Conservation (phyloP, 106 monocot species). For the Dendrobium huoshanense region DNA sequence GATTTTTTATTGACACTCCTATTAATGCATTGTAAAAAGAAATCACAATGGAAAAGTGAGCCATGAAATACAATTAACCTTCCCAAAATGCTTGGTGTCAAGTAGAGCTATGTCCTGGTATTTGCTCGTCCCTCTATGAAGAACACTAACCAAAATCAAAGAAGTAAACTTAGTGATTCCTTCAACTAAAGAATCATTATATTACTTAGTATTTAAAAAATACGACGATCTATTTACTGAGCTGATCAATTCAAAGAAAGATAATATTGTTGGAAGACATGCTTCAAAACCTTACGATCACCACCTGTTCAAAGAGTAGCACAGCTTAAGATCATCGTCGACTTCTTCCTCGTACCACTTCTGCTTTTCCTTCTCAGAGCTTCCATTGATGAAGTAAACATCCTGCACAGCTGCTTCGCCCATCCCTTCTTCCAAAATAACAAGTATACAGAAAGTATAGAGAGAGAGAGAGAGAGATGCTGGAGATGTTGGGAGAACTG, state of each 20-base stretch:
- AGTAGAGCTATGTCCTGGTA: conserved; percentile 78
- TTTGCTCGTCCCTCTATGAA: conserved; percentile 53
- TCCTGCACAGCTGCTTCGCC: conserved; percentile 22
- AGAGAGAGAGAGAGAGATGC: not conserved
- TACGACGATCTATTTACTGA: too few species aligned
- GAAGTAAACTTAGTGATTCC: not conserved
- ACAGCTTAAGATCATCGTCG: conserved; percentile 72
- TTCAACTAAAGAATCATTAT: too few species aligned
- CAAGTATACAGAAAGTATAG: not conserved
- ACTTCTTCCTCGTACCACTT: conserved; percentile 67
- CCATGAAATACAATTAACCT: conserved; percentile 21
- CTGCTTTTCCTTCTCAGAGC: not conserved
- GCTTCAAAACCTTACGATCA: not conserved
- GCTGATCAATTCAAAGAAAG: too few species aligned
- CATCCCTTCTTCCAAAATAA: conserved; percentile 6
- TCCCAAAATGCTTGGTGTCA: conserved; percentile 79
- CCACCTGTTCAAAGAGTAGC: conserved; percentile 69
- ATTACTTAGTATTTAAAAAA: too few species aligned
- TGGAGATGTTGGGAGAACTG: not conserved
- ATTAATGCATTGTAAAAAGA: too few species aligned
- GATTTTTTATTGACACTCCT: too few species aligned
- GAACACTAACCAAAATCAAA: conserved; percentile 29
- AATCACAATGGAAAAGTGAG: too few species aligned
- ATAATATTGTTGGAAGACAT: too few species aligned
- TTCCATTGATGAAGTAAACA: not conserved